A percentile compares a stretch with the other conserved stretches of the same genome.
phyloP scores from a whole-genome alignment of 768 basidiomycete genomes.

The Russula vinacea region DNA sequence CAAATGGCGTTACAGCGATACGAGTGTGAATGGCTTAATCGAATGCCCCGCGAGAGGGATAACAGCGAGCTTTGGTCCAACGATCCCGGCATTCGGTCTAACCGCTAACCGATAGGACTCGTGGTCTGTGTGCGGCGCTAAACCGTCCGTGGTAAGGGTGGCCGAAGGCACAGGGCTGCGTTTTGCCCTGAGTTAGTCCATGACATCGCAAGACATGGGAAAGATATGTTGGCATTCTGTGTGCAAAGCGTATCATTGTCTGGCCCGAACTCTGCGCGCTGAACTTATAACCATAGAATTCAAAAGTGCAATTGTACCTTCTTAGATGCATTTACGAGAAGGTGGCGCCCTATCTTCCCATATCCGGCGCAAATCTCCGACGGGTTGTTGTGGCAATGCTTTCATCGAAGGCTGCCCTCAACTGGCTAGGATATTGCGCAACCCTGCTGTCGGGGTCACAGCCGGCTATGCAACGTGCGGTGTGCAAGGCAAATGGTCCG shows the following conservation, averaged over 20 bases:
- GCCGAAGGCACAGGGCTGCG: not conserved
- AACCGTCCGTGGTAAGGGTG: not conserved
- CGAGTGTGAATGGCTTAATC: slow-evolving; percentile 9
- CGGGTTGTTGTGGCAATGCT: slow-evolving; percentile 1
- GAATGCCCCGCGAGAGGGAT: slow-evolving; percentile 20
- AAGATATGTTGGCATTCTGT: not conserved
- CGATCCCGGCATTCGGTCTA: too few species aligned
- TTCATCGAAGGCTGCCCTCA: not conserved
- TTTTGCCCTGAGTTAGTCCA: not conserved
- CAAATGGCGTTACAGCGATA: not conserved
- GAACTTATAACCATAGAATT: not conserved
- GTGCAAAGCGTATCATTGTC: not conserved
- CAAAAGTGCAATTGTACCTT: slow-evolving; percentile 6
- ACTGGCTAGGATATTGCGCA: not conserved
- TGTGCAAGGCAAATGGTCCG: not conserved
- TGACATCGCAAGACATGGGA: not conserved
- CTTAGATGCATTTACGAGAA: slow-evolving; percentile 8
- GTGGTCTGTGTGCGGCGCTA: slow-evolving; percentile 6
- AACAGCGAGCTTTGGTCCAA: not conserved
- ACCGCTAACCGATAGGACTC: slow-evolving; percentile 2
- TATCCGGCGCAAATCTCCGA: slow-evolving; percentile 9
- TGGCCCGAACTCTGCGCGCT: not conserved
- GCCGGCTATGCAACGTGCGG: not conserved
- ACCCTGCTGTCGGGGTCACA: slow-evolving; percentile 1
- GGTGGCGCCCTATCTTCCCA: not conserved